phyloP scores from a whole-genome alignment of 352 stramenopile species.

The Phytophthora pistaciae region DNA sequence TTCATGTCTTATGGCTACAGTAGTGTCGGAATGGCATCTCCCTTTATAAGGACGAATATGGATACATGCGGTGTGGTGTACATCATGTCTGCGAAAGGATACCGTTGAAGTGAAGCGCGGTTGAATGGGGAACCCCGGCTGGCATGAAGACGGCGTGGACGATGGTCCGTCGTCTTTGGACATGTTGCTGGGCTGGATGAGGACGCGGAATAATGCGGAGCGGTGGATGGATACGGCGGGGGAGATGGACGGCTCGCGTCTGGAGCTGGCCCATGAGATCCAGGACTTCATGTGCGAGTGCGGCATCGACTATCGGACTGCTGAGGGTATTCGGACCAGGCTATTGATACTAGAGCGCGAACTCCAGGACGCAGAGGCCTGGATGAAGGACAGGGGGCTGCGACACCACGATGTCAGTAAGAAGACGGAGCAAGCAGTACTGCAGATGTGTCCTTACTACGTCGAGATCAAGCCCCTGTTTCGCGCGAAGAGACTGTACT shows the following conservation, averaged over 20 bases:
- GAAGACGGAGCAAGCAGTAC: conserved; percentile 6
- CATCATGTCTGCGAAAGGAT: background rate
- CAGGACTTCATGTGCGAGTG: background rate
- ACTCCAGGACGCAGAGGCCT: background rate
- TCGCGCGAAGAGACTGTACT: background rate
- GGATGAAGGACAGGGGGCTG: conserved; percentile 5
- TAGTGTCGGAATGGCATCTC: conserved; percentile 1
- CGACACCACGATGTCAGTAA: background rate
- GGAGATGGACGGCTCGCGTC: background rate
- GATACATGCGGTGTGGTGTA: conserved; percentile 7
- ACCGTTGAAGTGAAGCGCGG: too few species aligned
- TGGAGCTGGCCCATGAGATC: background rate
- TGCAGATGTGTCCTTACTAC: conserved; percentile 14
- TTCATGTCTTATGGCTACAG: conserved; percentile 49
- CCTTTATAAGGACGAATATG: conserved; percentile 23
- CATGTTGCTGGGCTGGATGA: conserved; percentile 14
- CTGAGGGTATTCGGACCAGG: background rate
- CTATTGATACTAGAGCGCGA: background rate
- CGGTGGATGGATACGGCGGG: conserved; percentile 1
- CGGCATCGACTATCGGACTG: conserved; percentile 4
- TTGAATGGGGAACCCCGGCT: conserved; percentile 5
- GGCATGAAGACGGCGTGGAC: conserved; percentile 22
- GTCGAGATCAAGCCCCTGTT: background rate
- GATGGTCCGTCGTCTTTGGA: conserved; percentile 17
- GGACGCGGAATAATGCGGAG: background rate